Conservation (phyloP, 2,329 filamentous ascomycete species). For the Cladosporium sp. region DNA sequence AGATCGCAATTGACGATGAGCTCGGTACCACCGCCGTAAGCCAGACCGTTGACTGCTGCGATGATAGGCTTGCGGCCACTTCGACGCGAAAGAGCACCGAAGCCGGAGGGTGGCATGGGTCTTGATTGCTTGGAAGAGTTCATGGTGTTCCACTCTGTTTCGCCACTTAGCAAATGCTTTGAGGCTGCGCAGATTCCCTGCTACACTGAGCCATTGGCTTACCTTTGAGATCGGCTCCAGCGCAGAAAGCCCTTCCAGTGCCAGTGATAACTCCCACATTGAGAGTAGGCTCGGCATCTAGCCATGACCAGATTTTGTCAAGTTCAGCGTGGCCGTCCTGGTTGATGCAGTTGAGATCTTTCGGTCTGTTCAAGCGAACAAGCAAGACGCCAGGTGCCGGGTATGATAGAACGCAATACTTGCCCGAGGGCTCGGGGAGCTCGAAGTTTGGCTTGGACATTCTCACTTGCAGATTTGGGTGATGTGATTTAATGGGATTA, state of each 20-base stretch:
- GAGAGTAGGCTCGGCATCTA: conserved; percentile 38
- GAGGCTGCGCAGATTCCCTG: not conserved
- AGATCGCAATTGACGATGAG: conserved; percentile 73
- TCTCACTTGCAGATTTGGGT: not conserved
- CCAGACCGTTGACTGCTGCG: conserved; percentile 74
- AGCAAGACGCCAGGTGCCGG: conserved; percentile 38
- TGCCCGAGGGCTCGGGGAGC: conserved; percentile 28
- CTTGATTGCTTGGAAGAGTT: conserved; percentile 31
- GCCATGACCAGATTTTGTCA: conserved; percentile 37
- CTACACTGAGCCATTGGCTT: conserved; percentile 6
- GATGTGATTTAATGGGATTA: not conserved
- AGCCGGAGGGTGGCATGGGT: conserved; percentile 51
- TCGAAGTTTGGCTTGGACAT: conserved; percentile 29
- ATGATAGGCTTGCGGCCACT: conserved; percentile 73
- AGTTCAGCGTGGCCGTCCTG: conserved; percentile 37
- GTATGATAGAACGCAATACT: conserved; percentile 36
- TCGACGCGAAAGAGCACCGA: conserved; percentile 67
- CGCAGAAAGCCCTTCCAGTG: conserved; percentile 40
- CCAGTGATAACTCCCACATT: conserved; percentile 40
- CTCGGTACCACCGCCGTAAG: conserved; percentile 75
- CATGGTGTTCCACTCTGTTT: conserved; percentile 38
- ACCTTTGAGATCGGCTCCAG: conserved; percentile 42
- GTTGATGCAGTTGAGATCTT: conserved; percentile 41
- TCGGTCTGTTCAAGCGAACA: conserved; percentile 39
- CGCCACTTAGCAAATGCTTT: not conserved